Evolutionary conservation across 73 alveolate genomes (phyloP).

Genomic region (Breviolum minutum): DNA sequence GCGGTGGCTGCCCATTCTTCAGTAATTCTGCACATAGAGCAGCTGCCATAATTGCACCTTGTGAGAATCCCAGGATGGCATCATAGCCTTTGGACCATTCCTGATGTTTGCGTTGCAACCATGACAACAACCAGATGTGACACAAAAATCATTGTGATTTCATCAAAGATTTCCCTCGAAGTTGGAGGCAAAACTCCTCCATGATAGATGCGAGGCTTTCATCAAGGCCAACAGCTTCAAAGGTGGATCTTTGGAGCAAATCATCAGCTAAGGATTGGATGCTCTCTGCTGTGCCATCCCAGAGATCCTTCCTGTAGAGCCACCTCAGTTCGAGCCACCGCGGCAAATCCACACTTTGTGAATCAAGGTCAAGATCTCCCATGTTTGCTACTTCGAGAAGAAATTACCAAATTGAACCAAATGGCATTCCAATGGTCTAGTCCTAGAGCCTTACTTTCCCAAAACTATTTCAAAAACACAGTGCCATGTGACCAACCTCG

Average conservation of each 20-base stretch:
- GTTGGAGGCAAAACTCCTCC: neutral
- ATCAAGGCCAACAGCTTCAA: slow-evolving; percentile 17
- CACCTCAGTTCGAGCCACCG: neutral
- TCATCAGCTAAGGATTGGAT: slow-evolving; percentile 55
- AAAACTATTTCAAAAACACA: neutral
- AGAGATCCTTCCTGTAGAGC: neutral
- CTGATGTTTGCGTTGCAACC: neutral
- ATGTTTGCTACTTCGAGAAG: too few relatives aligned
- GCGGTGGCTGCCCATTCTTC: neutral
- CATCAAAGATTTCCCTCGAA: neutral
- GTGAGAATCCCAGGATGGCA: slow-evolving; percentile 52
- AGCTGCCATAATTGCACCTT: slow-evolving; percentile 72
- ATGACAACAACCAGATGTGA: neutral
- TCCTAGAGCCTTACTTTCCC: neutral
- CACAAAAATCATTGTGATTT: neutral
- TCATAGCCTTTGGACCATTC: slow-evolving; percentile 80
- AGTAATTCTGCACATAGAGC: slow-evolving; percentile 33
- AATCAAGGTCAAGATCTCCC: too few relatives aligned
- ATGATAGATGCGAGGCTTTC: slow-evolving; percentile 12
- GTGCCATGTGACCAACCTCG: slow-evolving; percentile 3
- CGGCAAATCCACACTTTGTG: neutral
- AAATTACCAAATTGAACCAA: too few relatives aligned
- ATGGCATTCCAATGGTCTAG: too few relatives aligned
- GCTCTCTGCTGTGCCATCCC: slow-evolving; percentile 50
- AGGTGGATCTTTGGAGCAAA: slow-evolving; percentile 21